Percentiles rank a stretch among this genome's conserved stretches.
phyloP scores from a whole-genome alignment of 2,329 filamentous ascomycete species.

The Eurotiales sp. region DNA sequence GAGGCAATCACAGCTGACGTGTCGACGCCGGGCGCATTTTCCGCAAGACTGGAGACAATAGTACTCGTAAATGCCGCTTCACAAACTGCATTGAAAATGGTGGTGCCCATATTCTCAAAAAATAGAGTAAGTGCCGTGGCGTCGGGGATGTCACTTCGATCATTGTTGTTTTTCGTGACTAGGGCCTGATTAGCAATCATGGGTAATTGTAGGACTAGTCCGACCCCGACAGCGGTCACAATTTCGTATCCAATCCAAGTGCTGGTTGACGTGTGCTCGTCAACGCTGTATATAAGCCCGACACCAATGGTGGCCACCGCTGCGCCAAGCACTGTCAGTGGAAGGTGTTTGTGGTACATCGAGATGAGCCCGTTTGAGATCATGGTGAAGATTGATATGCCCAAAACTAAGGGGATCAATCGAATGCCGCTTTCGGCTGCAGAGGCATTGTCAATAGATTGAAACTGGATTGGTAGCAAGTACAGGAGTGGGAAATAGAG shows the following conservation, averaged over 20 bases:
- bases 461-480: conserved; percentile 19
- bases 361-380: conserved; percentile 25
- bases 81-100: conserved; percentile 4
- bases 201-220: conserved; percentile 6
- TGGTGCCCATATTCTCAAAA: conserved; percentile 14
- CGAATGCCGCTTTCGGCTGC: conserved; percentile 36
- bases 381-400: conserved; percentile 25
- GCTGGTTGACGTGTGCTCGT: conserved; percentile 18
- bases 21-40: not conserved
- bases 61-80: conserved; percentile 10
- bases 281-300: conserved; percentile 31
- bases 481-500: conserved; percentile 33
- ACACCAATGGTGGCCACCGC: conserved; percentile 24
- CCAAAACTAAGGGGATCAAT: conserved; percentile 40
- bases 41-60: conserved; percentile 4
- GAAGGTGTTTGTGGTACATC: conserved; percentile 23
- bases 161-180: not conserved
- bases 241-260: conserved; percentile 26
- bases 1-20: conserved; percentile 1
- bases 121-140: conserved; percentile 8
- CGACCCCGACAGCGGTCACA: conserved; percentile 14
- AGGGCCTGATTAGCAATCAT: conserved; percentile 12
- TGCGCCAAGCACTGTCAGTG: conserved; percentile 24
- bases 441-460: conserved; percentile 20
- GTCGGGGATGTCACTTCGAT: conserved; percentile 5